A percentile compares a stretch with the other conserved stretches of the same genome.
Evolutionary conservation across 306 rosid genomes (phyloP).

Genomic region (Bauhinia variegata): DNA sequence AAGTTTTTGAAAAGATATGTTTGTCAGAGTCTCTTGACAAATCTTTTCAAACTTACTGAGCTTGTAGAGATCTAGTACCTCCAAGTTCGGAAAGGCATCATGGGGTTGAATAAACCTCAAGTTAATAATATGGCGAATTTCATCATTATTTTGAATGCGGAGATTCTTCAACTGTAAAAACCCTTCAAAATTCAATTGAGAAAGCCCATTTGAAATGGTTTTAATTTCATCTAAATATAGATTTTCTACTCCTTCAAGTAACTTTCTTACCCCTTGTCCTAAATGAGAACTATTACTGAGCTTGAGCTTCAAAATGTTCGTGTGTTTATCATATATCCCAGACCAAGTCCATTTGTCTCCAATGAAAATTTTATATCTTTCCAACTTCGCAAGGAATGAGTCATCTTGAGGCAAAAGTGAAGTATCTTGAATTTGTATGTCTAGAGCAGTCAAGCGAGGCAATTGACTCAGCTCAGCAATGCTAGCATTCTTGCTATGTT

Average conservation of each 20-base stretch:
- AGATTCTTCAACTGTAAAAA: conserved; percentile 35
- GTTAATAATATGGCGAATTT: conserved; percentile 2
- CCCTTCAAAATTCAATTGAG: conserved; percentile 4
- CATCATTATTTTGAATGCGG: conserved; percentile 10
- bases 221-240: conserved; percentile 34
- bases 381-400: neutral
- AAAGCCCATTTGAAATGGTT: conserved; percentile 17
- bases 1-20: neutral
- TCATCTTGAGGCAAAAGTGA: neutral
- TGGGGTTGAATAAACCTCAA: neutral
- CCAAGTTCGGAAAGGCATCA: neutral
- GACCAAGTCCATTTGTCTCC: neutral
- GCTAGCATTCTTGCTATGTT: conserved; percentile 7
- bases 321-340: neutral
- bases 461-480: conserved; percentile 16
- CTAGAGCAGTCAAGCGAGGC: neutral
- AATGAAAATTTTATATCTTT: neutral
- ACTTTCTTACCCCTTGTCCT: conserved; percentile 21
- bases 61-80: neutral
- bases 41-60: conserved; percentile 4
- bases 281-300: conserved; percentile 19
- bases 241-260: conserved; percentile 33
- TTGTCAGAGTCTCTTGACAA: neutral
- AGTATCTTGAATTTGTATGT: neutral
- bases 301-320: conserved; percentile 29